Evolutionary conservation across 2,329 filamentous ascomycete species (phyloP).

Genomic region (Trichophyton equinum): DNA sequence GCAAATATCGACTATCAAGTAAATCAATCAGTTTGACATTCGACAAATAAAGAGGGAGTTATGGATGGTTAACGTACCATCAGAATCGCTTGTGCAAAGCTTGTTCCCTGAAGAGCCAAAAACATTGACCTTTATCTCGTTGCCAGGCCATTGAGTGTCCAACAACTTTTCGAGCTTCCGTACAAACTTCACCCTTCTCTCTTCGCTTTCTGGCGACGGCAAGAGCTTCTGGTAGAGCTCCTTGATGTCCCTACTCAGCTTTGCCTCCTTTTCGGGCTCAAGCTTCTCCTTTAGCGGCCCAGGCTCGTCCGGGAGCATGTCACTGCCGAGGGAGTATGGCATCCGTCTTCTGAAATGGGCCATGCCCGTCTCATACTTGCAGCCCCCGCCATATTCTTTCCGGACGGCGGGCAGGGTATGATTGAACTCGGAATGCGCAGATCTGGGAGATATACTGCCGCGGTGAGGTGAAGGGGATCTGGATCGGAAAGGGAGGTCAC

Average conservation of each 20-base stretch:
- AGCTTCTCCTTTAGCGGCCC: constrained; percentile 58
- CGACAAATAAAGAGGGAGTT: background rate
- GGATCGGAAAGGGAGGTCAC: constrained; percentile 63
- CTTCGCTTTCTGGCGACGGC: constrained; percentile 67
- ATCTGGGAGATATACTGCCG: constrained; percentile 72
- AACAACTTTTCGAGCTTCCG: constrained; percentile 77
- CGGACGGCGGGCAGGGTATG: constrained; percentile 57
- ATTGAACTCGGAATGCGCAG: constrained; percentile 80
- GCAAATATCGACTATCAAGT: constrained; percentile 76
- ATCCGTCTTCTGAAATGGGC: constrained; percentile 73
- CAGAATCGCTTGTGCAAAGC: constrained; percentile 87
- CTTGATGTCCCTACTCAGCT: constrained; percentile 69
- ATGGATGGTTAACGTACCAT: constrained; percentile 49
- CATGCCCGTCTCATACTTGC: constrained; percentile 80
- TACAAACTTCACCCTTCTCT: constrained; percentile 63
- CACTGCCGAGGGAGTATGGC: constrained; percentile 79
- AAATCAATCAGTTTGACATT: background rate
- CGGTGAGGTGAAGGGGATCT: constrained; percentile 67
- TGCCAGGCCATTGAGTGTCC: constrained; percentile 81
- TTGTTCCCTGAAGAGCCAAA: constrained; percentile 98
- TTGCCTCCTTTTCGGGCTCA: constrained; percentile 58
- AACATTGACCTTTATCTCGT: constrained; percentile 77
- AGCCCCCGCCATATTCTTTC: constrained; percentile 53
- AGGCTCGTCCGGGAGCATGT: constrained; percentile 58
- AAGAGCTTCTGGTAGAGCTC: constrained; percentile 74